phyloP scores from a whole-genome alignment of 2,329 filamentous ascomycete genomes.

The Orbilia brochopaga region DNA sequence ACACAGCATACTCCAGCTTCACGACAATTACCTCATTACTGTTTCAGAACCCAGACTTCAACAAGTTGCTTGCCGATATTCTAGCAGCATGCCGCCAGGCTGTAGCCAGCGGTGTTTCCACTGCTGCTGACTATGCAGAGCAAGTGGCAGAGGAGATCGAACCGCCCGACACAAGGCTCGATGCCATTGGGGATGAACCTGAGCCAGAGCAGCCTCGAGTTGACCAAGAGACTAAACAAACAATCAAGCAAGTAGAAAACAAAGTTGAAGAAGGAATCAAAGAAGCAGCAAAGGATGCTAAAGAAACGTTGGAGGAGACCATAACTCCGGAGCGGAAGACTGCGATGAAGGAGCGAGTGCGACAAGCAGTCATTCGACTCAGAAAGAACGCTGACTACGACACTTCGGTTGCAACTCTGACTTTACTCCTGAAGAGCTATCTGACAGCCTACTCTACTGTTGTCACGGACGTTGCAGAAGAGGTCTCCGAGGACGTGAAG shows the following conservation, averaged over 20 bases:
- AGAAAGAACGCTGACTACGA: conserved; percentile 80
- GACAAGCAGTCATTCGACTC: conserved; percentile 75
- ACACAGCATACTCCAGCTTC: conserved; percentile 78
- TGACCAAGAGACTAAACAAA: conserved; percentile 60
- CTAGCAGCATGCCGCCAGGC: conserved; percentile 80
- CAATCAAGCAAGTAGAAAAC: conserved; percentile 60
- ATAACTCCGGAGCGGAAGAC: conserved; percentile 65
- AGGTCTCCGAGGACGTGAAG: conserved; percentile 71
- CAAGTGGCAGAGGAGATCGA: conserved; percentile 75
- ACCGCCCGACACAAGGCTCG: conserved; percentile 67
- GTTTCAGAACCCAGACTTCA: conserved; percentile 87
- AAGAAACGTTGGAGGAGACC: conserved; percentile 61
- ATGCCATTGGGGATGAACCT: conserved; percentile 59
- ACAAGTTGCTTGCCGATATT: conserved; percentile 81
- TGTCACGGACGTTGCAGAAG: conserved; percentile 69
- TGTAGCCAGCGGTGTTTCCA: conserved; percentile 82
- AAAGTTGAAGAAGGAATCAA: conserved; percentile 58
- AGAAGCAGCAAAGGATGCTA: conserved; percentile 60
- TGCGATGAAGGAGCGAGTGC: conserved; percentile 75
- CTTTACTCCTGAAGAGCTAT: conserved; percentile 77
- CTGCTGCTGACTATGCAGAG: conserved; percentile 75
- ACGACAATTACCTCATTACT: conserved; percentile 83
- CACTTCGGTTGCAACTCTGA: conserved; percentile 80
- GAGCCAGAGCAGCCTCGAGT: conserved; percentile 61
- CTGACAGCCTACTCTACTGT: conserved; percentile 77